Base-by-base conservation (phyloP, 371 early-diverging fungal species). In the Mucor irregularis region DNA sequence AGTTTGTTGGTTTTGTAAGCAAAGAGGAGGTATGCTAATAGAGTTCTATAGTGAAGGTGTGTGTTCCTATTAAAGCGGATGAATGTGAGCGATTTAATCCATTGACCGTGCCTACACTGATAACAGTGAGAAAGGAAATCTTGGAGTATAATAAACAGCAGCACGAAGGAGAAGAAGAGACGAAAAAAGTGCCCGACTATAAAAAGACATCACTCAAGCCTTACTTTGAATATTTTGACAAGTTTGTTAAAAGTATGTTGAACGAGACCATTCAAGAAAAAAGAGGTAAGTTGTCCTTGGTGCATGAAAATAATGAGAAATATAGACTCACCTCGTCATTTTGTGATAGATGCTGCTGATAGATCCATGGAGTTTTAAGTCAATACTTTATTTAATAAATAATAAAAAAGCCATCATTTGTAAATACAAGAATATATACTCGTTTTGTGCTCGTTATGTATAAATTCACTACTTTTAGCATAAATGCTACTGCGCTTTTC, bases 1-100 rank as follows among this genome's bases (percentile, higher is more conserved):
- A 68, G 71, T 30, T 34, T 31, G 5, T 22, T 49, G n/a, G 1
- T n/a, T 5, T 8, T 17, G 17, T n/a, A n/a, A n/a, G n/a, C 24
- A 33, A 43, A 19, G 14, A 45, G 13, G 17, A 24, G n/a, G 11
- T 29, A 19, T 13, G 9, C 16, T n/a, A n/a, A n/a, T n/a, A 38
- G 11, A 46, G 14, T 30, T 11, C 56, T 40, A 17, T 53, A 91
- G 92, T 90, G 34, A 83, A 87, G 26, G 93, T 97, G 25, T 96
- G 97, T 69, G 91, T 97, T 3, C 98, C 97, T 0, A 93, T 99
- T 49, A 77, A 84, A 28, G 78, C 86, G 1, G 81, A 81, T 30
- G 66, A 64, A 9, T 92, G 92, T 61, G 91, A 93, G 31, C 53
- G 69, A 0, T 96, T 96, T 66, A 84, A 96, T 64, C 97, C 97